Conservation (phyloP, 306 rosid species). For the Inga leiocalycina region DNA sequence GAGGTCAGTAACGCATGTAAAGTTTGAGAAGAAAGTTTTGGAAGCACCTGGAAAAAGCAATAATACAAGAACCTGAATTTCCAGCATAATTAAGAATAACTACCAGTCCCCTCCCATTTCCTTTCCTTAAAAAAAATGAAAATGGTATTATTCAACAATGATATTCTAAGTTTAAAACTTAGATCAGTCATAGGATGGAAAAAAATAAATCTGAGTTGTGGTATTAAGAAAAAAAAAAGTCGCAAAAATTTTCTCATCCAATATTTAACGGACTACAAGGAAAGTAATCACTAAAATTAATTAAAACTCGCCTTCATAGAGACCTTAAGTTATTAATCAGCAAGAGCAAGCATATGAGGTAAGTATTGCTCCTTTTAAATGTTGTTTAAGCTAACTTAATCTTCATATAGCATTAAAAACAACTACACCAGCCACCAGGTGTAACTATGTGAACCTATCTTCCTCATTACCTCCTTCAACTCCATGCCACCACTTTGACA, state of each 20-base stretch:
- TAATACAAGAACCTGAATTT: not conserved
- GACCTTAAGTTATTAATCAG: not conserved
- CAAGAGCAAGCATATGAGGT: not conserved
- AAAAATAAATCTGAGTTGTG: not conserved
- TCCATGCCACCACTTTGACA: conserved; percentile 99
- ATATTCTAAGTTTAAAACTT: not conserved
- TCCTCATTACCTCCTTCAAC: conserved; percentile 82
- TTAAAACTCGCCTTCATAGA: not conserved
- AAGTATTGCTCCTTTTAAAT: conserved; percentile 3
- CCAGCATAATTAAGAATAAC: not conserved
- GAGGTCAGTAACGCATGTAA: conserved; percentile 83
- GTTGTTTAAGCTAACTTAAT: conserved; percentile 15
- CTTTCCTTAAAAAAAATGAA: not conserved
- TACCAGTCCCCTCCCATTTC: not conserved
- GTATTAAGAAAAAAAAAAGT: not conserved
- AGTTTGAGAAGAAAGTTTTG: conserved; percentile 92
- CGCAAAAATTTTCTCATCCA: not conserved
- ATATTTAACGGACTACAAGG: not conserved
- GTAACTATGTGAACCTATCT: conserved; percentile 27
- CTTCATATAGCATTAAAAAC: conserved; percentile 18
- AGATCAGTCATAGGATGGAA: not conserved
- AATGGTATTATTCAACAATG: not conserved
- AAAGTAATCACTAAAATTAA: not conserved
- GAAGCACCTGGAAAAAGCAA: conserved; percentile 71
- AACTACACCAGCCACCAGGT: conserved; percentile 31